phyloP scores from a whole-genome alignment of 2,329 filamentous ascomycete species.

The Xylaria sp. region DNA sequence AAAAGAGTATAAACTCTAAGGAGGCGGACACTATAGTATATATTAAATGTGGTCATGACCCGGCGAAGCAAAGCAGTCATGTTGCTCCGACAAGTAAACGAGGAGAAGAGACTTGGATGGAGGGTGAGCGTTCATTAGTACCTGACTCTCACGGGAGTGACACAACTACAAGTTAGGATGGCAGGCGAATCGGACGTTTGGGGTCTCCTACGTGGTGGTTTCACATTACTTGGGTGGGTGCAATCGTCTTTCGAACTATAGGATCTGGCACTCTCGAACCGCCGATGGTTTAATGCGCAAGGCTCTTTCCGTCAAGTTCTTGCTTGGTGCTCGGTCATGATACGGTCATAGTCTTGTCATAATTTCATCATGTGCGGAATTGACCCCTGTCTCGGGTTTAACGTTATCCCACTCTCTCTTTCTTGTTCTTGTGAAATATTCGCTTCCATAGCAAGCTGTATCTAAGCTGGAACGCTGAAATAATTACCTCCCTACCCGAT shows the following conservation, averaged over 20 bases:
- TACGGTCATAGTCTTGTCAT: slow-evolving; percentile 1
- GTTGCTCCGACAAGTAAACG: background rate
- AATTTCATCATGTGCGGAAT: slow-evolving; percentile 19
- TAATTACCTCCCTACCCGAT: no score
- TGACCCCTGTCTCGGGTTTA: slow-evolving; percentile 8
- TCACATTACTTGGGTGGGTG: background rate
- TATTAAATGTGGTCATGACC: background rate
- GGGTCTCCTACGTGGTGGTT: background rate
- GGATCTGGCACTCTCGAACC: background rate
- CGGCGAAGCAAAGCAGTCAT: no score
- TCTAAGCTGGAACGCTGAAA: no score
- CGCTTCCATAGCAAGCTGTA: background rate
- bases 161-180: background rate
- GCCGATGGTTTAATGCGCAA: background rate
- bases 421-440: background rate
- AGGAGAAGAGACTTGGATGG: background rate
- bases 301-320: background rate
- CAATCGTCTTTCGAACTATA: background rate
- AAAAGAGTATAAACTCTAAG: background rate
- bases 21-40: background rate
- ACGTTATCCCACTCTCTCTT: background rate
- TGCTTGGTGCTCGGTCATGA: background rate
- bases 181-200: background rate
- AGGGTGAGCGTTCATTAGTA: background rate
- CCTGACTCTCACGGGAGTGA: background rate